Percentiles rank a stretch among this genome's conserved stretches.
Evolutionary conservation across 2,329 filamentous ascomycete species (phyloP).

Genomic region (Beauveria pseudobassiana): DNA sequence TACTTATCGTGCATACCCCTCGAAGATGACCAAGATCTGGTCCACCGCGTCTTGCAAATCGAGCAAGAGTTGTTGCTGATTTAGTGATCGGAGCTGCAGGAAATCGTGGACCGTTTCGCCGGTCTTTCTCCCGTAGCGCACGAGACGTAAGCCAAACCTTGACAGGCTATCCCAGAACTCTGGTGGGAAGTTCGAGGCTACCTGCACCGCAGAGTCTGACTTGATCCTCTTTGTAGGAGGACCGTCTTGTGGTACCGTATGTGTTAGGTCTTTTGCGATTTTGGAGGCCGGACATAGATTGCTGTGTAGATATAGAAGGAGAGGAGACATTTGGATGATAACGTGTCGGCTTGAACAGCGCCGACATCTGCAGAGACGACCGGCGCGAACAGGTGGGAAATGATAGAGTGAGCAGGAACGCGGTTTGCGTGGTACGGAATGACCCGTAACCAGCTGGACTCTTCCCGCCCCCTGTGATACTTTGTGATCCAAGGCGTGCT

Average conservation of each 20-base stretch:
- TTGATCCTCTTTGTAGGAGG: not conserved
- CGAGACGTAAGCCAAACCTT: constrained; percentile 20
- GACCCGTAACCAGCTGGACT: not conserved
- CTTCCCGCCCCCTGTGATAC: not conserved
- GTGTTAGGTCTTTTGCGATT: not conserved
- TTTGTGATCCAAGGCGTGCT: not conserved
- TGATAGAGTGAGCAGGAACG: not conserved
- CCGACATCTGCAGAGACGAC: not conserved
- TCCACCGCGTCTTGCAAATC: constrained; percentile 15
- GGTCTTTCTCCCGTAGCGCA: constrained; percentile 21
- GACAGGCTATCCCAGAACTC: constrained; percentile 22
- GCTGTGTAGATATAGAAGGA: not conserved
- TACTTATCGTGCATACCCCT: constrained; percentile 14
- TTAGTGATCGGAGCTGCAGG: not conserved
- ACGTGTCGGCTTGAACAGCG: not conserved
- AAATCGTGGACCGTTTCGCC: constrained; percentile 14
- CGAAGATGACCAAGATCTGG: constrained; percentile 18
- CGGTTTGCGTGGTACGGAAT: not conserved
- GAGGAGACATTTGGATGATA: not conserved
- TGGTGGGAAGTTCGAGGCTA: constrained; percentile 16
- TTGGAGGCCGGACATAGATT: not conserved
- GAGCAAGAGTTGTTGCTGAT: not conserved
- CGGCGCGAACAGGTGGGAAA: not conserved
- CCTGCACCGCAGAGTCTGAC: not conserved
- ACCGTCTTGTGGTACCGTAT: not conserved